Evolutionary conservation across 2,329 filamentous ascomycete species (phyloP).

Genomic region (Immersiporthe knoxdaviesiana): DNA sequence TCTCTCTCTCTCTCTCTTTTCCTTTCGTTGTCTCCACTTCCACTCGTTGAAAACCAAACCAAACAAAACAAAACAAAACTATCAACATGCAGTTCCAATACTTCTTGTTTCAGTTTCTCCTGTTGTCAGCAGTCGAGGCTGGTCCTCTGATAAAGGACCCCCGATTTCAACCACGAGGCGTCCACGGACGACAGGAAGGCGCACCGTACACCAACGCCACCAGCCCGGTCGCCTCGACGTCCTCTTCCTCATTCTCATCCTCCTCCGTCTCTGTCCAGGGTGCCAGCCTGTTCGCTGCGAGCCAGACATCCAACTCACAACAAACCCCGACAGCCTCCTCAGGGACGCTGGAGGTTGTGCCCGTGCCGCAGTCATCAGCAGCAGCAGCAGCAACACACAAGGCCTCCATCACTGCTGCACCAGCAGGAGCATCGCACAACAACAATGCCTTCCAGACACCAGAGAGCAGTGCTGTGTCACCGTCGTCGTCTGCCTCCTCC

Average conservation of each 20-base stretch:
- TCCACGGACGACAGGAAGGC: conserved; percentile 21
- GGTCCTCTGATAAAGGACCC: conserved; percentile 28
- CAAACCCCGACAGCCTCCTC: background rate
- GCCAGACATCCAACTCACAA: background rate
- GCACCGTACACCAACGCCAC: conserved; percentile 16
- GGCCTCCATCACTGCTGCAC: background rate
- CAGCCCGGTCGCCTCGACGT: conserved; percentile 15
- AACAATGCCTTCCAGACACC: background rate
- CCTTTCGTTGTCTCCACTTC: background rate
- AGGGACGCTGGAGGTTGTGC: background rate
- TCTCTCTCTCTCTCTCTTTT: conserved; percentile 16
- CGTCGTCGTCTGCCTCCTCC: background rate
- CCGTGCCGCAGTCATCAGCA: background rate
- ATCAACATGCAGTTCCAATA: conserved; percentile 19
- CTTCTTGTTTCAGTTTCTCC: conserved; percentile 23
- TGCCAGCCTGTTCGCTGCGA: background rate
- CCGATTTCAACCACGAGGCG: conserved; percentile 14
- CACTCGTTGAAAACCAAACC: background rate
- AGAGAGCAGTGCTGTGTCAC: background rate
- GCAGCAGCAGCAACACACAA: background rate
- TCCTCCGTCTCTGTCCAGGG: background rate
- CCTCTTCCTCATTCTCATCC: conserved; percentile 24
- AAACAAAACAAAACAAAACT: background rate
- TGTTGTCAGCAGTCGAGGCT: conserved; percentile 29
- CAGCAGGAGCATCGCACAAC: background rate